These are phyloP conservation scores for Phytophthora sojae DNA, from an alignment of 352 stramenopile genomes.

Conservation along the genomic window DNA sequence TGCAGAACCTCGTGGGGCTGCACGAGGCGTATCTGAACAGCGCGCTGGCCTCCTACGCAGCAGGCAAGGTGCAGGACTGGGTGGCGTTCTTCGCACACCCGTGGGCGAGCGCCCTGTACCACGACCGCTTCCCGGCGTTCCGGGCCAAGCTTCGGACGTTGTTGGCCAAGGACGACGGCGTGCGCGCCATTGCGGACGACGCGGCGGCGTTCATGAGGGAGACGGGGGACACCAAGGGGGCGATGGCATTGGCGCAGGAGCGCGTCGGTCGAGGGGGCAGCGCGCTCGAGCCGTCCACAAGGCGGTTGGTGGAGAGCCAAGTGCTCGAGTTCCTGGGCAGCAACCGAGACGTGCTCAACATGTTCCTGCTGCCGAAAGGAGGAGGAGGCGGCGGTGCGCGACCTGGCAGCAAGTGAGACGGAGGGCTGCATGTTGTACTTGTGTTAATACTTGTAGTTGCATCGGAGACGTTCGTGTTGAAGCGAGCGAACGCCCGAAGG, in stretches of 20 bases:
- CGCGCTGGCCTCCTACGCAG: constrained; percentile 74
- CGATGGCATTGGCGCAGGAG: constrained; percentile 62
- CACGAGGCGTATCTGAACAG: constrained; percentile 91
- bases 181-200: constrained; percentile 70
- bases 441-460: background rate
- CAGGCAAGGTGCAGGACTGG: constrained; percentile 81
- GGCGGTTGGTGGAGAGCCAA: constrained; percentile 81
- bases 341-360: constrained; percentile 81
- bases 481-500: constrained; percentile 4
- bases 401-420: constrained; percentile 29
- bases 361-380: constrained; percentile 77
- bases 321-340: constrained; percentile 77
- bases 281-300: constrained; percentile 68
- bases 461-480: constrained; percentile 5
- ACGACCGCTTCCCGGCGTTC: constrained; percentile 86
- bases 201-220: constrained; percentile 65
- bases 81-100: constrained; percentile 84
- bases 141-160: constrained; percentile 62
- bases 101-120: constrained; percentile 77
- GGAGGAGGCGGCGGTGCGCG: constrained; percentile 7
- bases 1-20: constrained; percentile 79
- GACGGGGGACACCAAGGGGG: constrained; percentile 73
- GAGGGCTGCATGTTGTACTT: too few relatives aligned
- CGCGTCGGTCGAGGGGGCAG: constrained; percentile 73
- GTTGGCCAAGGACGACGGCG: constrained; percentile 73